These are phyloP conservation scores for Gymnopus androsaceus DNA, from an alignment of 1,284 basidiomycete species.

Conservation along the genomic window DNA sequence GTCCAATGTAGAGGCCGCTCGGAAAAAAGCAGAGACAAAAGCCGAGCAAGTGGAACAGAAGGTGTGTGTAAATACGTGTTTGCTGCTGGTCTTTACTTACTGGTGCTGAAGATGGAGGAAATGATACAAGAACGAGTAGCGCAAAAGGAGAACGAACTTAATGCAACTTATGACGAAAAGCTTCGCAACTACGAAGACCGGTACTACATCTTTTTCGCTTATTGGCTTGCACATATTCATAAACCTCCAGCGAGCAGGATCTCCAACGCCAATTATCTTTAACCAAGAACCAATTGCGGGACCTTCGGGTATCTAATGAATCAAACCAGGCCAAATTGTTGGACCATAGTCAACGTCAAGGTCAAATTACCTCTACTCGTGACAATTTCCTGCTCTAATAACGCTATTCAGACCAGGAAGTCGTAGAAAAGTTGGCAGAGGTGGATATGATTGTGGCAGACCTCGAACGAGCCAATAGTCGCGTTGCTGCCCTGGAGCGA, in stretches of 20 bases:
- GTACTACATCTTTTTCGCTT: constrained; percentile 40
- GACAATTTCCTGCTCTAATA: constrained; percentile 10
- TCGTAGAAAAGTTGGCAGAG: constrained; percentile 84
- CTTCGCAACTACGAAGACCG: constrained; percentile 93
- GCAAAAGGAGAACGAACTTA: constrained; percentile 93
- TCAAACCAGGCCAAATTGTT: constrained; percentile 89
- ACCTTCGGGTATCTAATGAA: constrained; percentile 89
- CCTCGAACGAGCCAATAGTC: constrained; percentile 88
- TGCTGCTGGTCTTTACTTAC: constrained; percentile 6
- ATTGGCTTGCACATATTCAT: neutral
- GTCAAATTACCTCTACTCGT: constrained; percentile 39
- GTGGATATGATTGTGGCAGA: constrained; percentile 93
- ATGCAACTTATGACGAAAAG: constrained; percentile 95
- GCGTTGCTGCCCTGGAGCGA: constrained; percentile 89
- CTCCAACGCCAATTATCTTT: constrained; percentile 84
- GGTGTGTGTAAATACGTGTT: constrained; percentile 43
- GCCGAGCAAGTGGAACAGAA: constrained; percentile 83
- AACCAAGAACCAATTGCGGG: constrained; percentile 85
- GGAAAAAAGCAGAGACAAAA: constrained; percentile 74
- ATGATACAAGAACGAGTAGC: constrained; percentile 82
- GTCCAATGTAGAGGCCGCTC: constrained; percentile 67
- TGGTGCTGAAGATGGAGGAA: constrained; percentile 75
- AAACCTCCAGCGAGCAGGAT: constrained; percentile 76
- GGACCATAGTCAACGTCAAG: constrained; percentile 86
- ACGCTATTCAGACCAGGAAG: constrained; percentile 78